Percentiles rank a stretch among this genome's conserved stretches.
Conservation (phyloP, 2,329 filamentous ascomycete species). For the Chrysoporthe cubensis region DNA sequence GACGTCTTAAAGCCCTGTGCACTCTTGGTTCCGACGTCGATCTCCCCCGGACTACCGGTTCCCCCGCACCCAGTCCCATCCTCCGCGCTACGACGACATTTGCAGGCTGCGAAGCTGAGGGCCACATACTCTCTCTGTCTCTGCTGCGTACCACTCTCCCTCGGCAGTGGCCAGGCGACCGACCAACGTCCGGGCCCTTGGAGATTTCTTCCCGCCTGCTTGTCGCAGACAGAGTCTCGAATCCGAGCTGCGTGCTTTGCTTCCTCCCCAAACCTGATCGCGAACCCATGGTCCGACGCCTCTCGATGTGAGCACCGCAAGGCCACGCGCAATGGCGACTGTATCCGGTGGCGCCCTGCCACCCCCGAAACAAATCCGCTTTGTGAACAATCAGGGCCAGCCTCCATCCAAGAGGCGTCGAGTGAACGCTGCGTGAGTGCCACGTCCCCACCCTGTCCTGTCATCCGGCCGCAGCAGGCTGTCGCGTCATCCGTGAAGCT, state of each 20-base stretch:
- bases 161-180: background rate
- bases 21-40: conserved; percentile 9
- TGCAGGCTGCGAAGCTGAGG: conserved; percentile 2
- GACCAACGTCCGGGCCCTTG: background rate
- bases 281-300: conserved; percentile 12
- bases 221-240: background rate
- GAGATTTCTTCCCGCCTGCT: background rate
- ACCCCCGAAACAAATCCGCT: conserved; percentile 68
- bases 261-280: background rate
- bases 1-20: too few relatives aligned
- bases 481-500: conserved; percentile 1
- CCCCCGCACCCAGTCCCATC: conserved; percentile 10
- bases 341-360: conserved; percentile 48
- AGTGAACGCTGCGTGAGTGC: conserved; percentile 75
- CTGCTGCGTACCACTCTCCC: background rate
- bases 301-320: conserved; percentile 16
- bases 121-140: conserved; percentile 4
- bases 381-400: conserved; percentile 81
- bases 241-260: background rate
- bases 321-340: conserved; percentile 48
- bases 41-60: background rate
- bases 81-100: background rate
- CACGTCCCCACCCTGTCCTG: background rate
- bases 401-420: conserved; percentile 78
- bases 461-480: conserved; percentile 28